These are phyloP conservation scores for Microglena sp. DNA, from an alignment of 139 green algal genomes.

Conservation along the genomic window DNA sequence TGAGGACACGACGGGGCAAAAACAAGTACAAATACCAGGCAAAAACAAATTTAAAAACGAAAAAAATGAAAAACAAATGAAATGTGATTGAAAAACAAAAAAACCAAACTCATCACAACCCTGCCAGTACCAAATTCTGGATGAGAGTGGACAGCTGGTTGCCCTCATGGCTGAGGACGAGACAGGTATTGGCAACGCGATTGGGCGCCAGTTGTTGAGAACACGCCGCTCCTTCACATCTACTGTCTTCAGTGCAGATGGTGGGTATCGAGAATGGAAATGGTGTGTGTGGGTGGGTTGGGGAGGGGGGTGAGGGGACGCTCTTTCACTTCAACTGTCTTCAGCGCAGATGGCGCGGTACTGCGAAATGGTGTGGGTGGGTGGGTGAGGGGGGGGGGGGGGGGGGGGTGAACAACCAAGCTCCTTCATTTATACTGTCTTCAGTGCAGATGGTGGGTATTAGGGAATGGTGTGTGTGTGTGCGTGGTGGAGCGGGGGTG, in stretches of 20 bases:
- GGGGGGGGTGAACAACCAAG: too few relatives aligned
- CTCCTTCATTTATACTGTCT: constrained; percentile 66
- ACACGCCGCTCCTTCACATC: constrained; percentile 63
- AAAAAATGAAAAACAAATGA: too few relatives aligned
- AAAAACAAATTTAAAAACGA: too few relatives aligned
- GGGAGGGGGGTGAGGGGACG: too few relatives aligned
- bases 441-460: constrained; percentile 45
- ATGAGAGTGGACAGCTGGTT: constrained; percentile 10
- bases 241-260: constrained; percentile 62
- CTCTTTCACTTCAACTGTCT: constrained; percentile 63
- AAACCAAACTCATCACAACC: too few relatives aligned
- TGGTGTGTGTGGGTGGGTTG: too few relatives aligned
- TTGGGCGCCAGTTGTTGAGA: constrained; percentile 69
- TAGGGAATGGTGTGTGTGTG: neutral
- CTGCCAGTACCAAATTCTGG: constrained; percentile 10
- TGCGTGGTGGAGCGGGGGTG: too few relatives aligned
- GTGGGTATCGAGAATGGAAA: neutral
- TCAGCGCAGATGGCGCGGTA: constrained; percentile 44
- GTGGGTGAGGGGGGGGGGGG: too few relatives aligned
- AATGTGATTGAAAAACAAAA: too few relatives aligned
- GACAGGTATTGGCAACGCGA: constrained; percentile 31
- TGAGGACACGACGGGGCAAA: too few relatives aligned
- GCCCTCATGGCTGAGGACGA: constrained; percentile 33
- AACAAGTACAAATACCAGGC: too few relatives aligned
- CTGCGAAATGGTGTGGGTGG: too few relatives aligned